Conservation (phyloP, 1,284 basidiomycete genomes). For the Ustilago tritici region DNA sequence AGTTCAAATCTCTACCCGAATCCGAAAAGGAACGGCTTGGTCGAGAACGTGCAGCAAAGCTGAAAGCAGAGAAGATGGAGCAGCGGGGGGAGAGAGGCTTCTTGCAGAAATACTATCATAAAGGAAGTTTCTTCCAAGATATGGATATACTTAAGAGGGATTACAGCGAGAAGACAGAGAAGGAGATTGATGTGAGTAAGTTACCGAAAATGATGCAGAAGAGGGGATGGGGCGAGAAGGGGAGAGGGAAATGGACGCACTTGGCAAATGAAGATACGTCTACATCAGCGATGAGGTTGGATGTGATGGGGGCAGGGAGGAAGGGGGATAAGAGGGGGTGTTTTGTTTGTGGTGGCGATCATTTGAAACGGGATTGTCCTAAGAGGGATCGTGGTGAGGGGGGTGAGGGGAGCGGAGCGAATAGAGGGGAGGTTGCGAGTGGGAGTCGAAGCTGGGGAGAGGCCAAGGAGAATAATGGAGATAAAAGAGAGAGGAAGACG, state of each 20-base stretch:
- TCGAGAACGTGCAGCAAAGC: constrained; percentile 25
- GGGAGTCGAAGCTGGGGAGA: not conserved
- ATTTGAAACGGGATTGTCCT: constrained; percentile 68
- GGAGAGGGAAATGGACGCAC: constrained; percentile 84
- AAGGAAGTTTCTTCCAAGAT: constrained; percentile 95
- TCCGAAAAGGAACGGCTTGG: constrained; percentile 75
- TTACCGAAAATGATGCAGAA: constrained; percentile 97
- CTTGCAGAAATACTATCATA: constrained; percentile 98
- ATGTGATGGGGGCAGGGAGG: not conserved
- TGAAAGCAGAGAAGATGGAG: constrained; percentile 68
- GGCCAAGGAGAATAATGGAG: not conserved
- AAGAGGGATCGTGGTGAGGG: constrained; percentile 29
- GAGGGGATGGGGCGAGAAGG: constrained; percentile 91
- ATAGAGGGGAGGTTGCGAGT: constrained; percentile 3
- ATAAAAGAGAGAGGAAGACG: not conserved
- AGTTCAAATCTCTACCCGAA: constrained; percentile 89
- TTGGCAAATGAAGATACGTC: constrained; percentile 92
- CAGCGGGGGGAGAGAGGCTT: constrained; percentile 88
- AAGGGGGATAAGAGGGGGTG: constrained; percentile 78
- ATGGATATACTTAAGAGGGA: constrained; percentile 89
- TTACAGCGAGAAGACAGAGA: constrained; percentile 87
- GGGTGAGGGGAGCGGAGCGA: constrained; percentile 20
- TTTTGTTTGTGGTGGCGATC: constrained; percentile 77
- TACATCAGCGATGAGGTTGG: constrained; percentile 57
- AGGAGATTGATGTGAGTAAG: constrained; percentile 81